Evolutionary conservation across 345 rosid species (phyloP).

Genomic region (Durio zibethinus): DNA sequence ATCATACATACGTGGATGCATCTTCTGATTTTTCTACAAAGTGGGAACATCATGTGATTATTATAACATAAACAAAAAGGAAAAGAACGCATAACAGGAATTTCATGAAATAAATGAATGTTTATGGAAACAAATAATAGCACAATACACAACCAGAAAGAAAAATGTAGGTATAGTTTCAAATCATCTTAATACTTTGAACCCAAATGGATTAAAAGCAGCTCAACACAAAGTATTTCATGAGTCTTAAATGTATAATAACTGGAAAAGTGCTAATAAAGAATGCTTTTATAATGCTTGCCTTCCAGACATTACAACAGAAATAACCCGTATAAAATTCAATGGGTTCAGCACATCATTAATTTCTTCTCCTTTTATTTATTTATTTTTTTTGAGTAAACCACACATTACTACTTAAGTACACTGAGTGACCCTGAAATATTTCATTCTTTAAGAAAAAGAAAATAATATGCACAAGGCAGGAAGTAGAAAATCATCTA

Average conservation of each 20-base stretch:
- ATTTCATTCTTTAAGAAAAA: neutral
- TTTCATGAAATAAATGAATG: too few species aligned
- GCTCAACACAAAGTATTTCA: neutral
- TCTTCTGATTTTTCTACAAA: conserved; percentile 63
- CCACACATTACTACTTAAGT: neutral
- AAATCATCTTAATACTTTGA: neutral
- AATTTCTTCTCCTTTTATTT: neutral
- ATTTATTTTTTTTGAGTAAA: neutral
- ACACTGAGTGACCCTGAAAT: neutral
- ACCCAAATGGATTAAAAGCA: neutral
- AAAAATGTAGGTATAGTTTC: neutral
- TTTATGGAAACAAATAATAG: neutral
- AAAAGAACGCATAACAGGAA: neutral
- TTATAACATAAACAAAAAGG: neutral
- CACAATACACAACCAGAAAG: neutral
- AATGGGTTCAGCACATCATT: neutral
- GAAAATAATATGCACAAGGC: neutral
- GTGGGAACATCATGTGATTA: conserved; percentile 14
- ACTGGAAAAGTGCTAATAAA: neutral
- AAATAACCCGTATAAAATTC: neutral
- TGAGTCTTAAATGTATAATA: neutral
- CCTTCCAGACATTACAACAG: neutral
- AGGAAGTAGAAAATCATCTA: neutral
- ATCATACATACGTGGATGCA: conserved; percentile 74
- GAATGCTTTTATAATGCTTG: neutral